phyloP scores from a whole-genome alignment of 2,329 filamentous ascomycete species.

The Huntiella bhutanensis region DNA sequence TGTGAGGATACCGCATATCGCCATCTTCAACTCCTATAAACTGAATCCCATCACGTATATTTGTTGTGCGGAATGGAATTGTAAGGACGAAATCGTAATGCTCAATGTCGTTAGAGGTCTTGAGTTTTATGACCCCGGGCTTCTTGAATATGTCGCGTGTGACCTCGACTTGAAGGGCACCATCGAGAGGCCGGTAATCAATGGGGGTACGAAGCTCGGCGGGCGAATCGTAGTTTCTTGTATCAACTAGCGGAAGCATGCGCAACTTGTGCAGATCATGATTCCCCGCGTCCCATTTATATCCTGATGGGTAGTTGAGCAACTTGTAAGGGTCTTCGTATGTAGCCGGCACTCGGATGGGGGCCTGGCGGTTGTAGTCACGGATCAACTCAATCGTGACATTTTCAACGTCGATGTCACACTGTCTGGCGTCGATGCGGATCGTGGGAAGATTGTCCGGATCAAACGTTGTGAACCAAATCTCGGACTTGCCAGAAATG shows the following conservation, averaged over 20 bases:
- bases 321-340: constrained; percentile 49
- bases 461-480: constrained; percentile 51
- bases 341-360: constrained; percentile 16
- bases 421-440: constrained; percentile 42
- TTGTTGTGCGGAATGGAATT: constrained; percentile 60
- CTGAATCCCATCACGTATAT: constrained; percentile 70
- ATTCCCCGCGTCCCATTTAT: constrained; percentile 50
- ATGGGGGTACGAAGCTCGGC: constrained; percentile 34
- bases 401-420: constrained; percentile 33
- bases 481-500: constrained; percentile 61
- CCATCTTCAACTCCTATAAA: constrained; percentile 72
- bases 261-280: constrained; percentile 55
- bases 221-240: constrained; percentile 32
- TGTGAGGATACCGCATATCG: constrained; percentile 73
- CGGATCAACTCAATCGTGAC: constrained; percentile 29
- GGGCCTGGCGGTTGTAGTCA: constrained; percentile 17
- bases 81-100: constrained; percentile 27
- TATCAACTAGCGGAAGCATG: constrained; percentile 35
- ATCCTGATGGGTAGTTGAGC: constrained; percentile 39
- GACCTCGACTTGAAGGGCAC: constrained; percentile 26
- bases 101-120: constrained; percentile 20
- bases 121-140: constrained; percentile 30
- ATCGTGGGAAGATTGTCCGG: constrained; percentile 38
- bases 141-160: constrained; percentile 15
- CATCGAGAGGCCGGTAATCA: constrained; percentile 37